phyloP scores from a whole-genome alignment of 345 rosid genomes.

The Citrus reticulata region DNA sequence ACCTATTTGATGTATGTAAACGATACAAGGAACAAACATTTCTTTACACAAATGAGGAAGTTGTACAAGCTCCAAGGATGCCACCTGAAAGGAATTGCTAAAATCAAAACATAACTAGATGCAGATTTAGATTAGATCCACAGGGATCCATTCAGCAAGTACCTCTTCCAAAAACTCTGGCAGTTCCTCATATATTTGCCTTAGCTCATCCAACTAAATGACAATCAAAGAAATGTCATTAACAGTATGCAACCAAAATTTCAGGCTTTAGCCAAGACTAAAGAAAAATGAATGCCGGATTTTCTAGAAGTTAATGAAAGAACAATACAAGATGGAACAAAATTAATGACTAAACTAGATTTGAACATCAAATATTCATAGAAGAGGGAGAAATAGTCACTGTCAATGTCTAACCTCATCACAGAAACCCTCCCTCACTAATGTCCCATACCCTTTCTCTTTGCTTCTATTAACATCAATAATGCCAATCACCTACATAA shows the following conservation, averaged over 20 bases:
- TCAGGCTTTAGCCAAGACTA: not conserved
- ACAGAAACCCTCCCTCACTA: constrained; percentile 90
- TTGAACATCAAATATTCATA: not conserved
- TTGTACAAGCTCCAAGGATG: constrained; percentile 65
- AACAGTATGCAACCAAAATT: not conserved
- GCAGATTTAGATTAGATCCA: constrained; percentile 12
- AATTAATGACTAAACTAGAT: not conserved
- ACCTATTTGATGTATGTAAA: constrained; percentile 93
- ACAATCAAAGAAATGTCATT: constrained; percentile 7
- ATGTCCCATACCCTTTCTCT: constrained; percentile 78
- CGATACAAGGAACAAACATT: constrained; percentile 57
- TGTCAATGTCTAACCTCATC: constrained; percentile 59
- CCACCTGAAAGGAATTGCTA: constrained; percentile 46
- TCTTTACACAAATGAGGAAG: constrained; percentile 54
- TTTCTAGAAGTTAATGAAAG: not conserved
- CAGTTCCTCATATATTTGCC: constrained; percentile 91
- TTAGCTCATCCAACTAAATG: constrained; percentile 81
- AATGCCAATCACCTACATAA: constrained; percentile 78
- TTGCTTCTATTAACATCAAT: constrained; percentile 78
- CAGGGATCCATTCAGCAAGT: constrained; percentile 16
- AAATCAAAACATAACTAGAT: constrained; percentile 11
- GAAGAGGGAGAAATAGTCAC: not conserved
- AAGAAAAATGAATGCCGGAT: not conserved
- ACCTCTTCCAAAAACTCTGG: constrained; percentile 93
- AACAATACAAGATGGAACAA: not conserved